Evolutionary conservation across 768 basidiomycete genomes (phyloP), one percentile per base, ranked within the genome.

Genomic region (Leucosporidium yakuticum): DNA sequence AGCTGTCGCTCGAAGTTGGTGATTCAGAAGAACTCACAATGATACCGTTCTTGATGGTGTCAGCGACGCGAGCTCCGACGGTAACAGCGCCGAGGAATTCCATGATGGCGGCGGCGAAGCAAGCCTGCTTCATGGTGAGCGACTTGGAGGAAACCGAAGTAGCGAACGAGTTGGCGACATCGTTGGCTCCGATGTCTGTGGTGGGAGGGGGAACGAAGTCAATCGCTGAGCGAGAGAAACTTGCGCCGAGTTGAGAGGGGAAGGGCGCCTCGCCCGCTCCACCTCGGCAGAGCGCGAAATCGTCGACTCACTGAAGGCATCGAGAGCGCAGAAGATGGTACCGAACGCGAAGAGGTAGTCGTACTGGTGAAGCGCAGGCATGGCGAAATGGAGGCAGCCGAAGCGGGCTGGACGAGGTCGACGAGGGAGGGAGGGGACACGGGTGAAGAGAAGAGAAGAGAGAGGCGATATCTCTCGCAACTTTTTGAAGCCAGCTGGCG

Each of bases 21-120:
- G 6, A 3, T 4, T 17, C 12, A 67, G 23, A 51, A 23, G 7
- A 36, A 63, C 65, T 55, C 53, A 57, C 63, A 69, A 81, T 80
- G 76, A 81, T 81, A 60, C 79, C 80, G 71, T 80, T 82, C 74
- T 80, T 80, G 77, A 82, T 80, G 48, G 81, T 82, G 29, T 70
- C 69, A 19, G 79, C 76, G 25, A 77, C 74, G 44, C 31, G 44
- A 20, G 55, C 44, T 25, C 81, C 81, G 11, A 79, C 80, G 0
- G 77, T 69, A 7, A 81, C 78, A 0, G 80, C 81, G 15, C 68
- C 68, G 36, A 60, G 15, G 36, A 69, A 62, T 55, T 69, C 70
- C 60, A 68, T 66, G 19, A 66, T 49, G 11, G 79, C 77, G 1
- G 80, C 81, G 2, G 75, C 76, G 12, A 80, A 31, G 44, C 71